Conservation (phyloP, 2,329 filamentous ascomycete species). For the Trichoderma sp. region DNA sequence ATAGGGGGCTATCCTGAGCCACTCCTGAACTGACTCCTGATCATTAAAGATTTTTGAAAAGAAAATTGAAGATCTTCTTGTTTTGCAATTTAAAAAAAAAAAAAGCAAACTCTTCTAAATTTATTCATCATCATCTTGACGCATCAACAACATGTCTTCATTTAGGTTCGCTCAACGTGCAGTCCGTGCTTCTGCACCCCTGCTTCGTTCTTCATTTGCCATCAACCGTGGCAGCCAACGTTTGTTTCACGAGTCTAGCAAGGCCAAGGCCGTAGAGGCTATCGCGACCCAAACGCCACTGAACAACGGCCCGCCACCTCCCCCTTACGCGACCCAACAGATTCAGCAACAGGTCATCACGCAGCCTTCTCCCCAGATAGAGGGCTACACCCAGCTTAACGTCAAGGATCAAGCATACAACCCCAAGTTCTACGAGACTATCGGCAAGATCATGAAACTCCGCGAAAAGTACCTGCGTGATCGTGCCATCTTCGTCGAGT, state of each 20-base stretch:
- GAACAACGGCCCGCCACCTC: slow-evolving; percentile 12
- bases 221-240: slow-evolving; percentile 20
- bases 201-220: slow-evolving; percentile 13
- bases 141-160: slow-evolving; percentile 19
- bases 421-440: slow-evolving; percentile 27
- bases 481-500: slow-evolving; percentile 27
- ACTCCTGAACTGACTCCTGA: slow-evolving; percentile 22
- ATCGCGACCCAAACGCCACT: slow-evolving; percentile 19
- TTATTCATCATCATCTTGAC: not conserved
- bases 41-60: slow-evolving; percentile 14
- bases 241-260: slow-evolving; percentile 25
- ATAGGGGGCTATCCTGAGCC: slow-evolving; percentile 25
- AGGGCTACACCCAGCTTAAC: slow-evolving; percentile 24
- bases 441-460: slow-evolving; percentile 27
- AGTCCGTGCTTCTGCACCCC: slow-evolving; percentile 21
- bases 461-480: slow-evolving; percentile 26
- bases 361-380: slow-evolving; percentile 6
- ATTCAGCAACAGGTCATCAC: not conserved
- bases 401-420: slow-evolving; percentile 25
- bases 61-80: slow-evolving; percentile 17
- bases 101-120: slow-evolving; percentile 12
- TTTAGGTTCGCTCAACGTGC: slow-evolving; percentile 20
- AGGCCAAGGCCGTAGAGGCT: slow-evolving; percentile 24
- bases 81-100: not conserved
- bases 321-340: not conserved